These are phyloP conservation scores for Rhynchospora pubera DNA, from an alignment of 176 grass and related monocot genomes.

Conservation along the genomic window DNA sequence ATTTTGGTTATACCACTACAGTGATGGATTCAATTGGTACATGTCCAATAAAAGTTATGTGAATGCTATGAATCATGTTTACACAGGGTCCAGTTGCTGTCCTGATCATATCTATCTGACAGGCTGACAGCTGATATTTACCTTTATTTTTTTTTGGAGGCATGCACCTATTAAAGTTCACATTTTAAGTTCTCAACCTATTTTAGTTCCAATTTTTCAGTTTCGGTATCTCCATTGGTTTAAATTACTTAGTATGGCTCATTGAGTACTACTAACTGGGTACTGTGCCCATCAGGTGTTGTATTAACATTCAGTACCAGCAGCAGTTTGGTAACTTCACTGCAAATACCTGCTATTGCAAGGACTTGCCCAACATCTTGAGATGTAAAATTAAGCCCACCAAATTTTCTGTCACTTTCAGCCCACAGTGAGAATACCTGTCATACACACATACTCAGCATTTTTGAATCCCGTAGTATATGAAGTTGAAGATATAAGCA, in stretches of 20 bases:
- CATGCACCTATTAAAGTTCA: neutral
- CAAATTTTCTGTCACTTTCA: conserved; percentile 61
- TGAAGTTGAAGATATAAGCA: neutral
- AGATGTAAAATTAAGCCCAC: conserved; percentile 86
- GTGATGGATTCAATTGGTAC: neutral
- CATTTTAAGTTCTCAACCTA: neutral
- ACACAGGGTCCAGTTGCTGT: neutral
- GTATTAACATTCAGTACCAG: neutral
- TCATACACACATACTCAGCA: neutral
- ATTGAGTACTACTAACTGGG: neutral
- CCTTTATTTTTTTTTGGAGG: neutral
- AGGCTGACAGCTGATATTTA: neutral
- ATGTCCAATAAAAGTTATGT: neutral
- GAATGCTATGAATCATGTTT: neutral
- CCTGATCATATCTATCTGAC: neutral
- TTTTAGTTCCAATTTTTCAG: neutral
- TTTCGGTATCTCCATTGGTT: neutral
- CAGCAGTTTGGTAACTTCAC: neutral
- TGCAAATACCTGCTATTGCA: conserved; percentile 49
- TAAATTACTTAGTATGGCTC: neutral
- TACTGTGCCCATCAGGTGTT: neutral
- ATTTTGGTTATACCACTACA: neutral
- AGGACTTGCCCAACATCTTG: conserved; percentile 76
- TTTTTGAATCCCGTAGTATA: conserved; percentile 24
- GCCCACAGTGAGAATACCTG: conserved; percentile 97